Percentiles rank a stretch among this genome's conserved stretches.
Conservation (phyloP, 345 rosid genomes). For the Cochlearia excelsa region DNA sequence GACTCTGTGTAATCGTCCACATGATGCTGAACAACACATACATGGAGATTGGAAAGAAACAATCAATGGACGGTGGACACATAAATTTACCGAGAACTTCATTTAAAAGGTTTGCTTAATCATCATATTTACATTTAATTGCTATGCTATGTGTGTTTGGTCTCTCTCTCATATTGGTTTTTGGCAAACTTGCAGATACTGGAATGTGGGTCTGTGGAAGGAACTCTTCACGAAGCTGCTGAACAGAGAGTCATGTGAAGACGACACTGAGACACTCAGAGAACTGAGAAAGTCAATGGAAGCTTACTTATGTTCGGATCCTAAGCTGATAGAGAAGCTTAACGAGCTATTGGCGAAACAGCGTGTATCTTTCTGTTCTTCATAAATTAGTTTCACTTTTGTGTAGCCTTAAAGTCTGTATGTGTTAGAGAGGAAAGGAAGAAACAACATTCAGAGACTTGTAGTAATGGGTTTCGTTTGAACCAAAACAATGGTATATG, state of each 20-base stretch:
- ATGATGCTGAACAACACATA: conserved; percentile 80
- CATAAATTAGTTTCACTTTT: conserved; percentile 24
- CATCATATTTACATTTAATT: too few relatives aligned
- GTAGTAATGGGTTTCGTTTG: background rate
- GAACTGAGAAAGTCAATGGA: conserved; percentile 59
- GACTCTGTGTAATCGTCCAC: conserved; percentile 79
- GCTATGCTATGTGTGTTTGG: background rate
- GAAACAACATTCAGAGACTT: conserved; percentile 1
- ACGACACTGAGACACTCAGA: conserved; percentile 48
- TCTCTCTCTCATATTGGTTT: background rate
- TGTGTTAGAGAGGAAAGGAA: conserved; percentile 1
- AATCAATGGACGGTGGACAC: conserved; percentile 44
- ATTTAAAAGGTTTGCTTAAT: conserved; percentile 53
- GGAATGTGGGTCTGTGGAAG: conserved; percentile 79
- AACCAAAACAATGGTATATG: too few relatives aligned
- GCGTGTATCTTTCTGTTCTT: conserved; percentile 63
- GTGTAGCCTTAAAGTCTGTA: conserved; percentile 16
- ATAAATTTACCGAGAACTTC: conserved; percentile 59
- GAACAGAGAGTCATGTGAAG: conserved; percentile 41
- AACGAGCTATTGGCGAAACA: conserved; percentile 71
- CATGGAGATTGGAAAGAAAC: conserved; percentile 63
- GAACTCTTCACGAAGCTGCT: conserved; percentile 64
- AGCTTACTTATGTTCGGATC: conserved; percentile 53
- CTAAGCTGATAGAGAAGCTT: conserved; percentile 59
- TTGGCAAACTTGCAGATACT: conserved; percentile 50